Evolutionary conservation across 1,139 yeast species (phyloP).

Genomic region (Magnusiomyces tetraspermus): DNA sequence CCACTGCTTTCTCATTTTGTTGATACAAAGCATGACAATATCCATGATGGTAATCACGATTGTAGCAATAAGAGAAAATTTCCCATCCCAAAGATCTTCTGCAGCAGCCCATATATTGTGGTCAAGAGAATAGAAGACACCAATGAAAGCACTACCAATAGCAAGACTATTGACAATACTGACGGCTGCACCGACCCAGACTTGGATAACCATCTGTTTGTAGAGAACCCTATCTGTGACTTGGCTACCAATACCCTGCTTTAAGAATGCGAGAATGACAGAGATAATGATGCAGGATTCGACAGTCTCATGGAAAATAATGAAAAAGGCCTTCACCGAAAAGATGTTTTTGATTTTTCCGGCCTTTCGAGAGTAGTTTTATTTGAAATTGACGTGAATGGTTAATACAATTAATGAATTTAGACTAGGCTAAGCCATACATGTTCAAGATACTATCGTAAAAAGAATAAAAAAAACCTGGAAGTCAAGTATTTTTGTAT

Average conservation of each 20-base stretch:
- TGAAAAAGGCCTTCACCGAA: constrained; percentile 53
- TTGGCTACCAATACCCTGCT: constrained; percentile 57
- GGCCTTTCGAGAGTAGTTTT: too few relatives aligned
- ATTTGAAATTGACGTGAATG: too few relatives aligned
- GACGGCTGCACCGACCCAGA: constrained; percentile 64
- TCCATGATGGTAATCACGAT: constrained; percentile 84
- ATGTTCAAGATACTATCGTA: too few relatives aligned
- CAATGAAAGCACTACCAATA: constrained; percentile 79
- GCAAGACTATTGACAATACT: constrained; percentile 69
- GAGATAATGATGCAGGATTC: constrained; percentile 89
- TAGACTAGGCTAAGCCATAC: too few relatives aligned
- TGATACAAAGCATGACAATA: constrained; percentile 78
- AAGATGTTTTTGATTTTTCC: constrained; percentile 34
- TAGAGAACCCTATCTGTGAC: constrained; percentile 33
- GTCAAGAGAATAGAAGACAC: constrained; percentile 69
- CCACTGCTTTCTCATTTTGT: constrained; percentile 88
- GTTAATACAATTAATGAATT: too few relatives aligned
- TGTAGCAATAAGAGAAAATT: constrained; percentile 73
- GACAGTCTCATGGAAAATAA: constrained; percentile 79
- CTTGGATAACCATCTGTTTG: constrained; percentile 57
- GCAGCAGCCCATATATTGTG: constrained; percentile 76
- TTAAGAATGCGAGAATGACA: constrained; percentile 78
- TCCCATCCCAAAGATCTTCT: constrained; percentile 93
- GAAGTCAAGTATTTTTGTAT: too few relatives aligned
- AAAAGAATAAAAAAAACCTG: too few relatives aligned